Percentiles rank a stretch among this genome's conserved stretches.
phyloP scores from a whole-genome alignment of 495 filamentous ascomycete genomes.

The Penicillium malachiteum region DNA sequence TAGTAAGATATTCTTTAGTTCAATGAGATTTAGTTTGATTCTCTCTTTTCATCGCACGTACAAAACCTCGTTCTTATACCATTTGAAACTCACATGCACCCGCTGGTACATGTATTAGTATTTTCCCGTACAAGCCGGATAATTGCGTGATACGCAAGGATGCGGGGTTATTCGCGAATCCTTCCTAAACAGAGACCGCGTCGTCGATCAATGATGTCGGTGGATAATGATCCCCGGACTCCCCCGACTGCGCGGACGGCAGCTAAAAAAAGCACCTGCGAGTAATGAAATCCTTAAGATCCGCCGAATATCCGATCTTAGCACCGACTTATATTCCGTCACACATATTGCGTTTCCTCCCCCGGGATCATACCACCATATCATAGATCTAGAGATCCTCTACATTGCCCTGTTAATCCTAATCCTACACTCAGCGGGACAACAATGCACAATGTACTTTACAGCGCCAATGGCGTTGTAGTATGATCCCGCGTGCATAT shows the following conservation, averaged over 20 bases:
- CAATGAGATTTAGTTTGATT: background rate
- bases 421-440: background rate
- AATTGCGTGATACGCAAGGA: constrained; percentile 20
- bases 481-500: background rate
- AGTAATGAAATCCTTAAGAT: background rate
- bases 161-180: constrained; percentile 21
- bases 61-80: constrained; percentile 19
- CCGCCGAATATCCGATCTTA: background rate
- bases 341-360: background rate
- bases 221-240: constrained; percentile 12
- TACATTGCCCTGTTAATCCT: background rate
- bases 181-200: constrained; percentile 9
- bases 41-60: background rate
- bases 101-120: background rate
- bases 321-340: background rate
- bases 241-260: background rate
- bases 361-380: background rate
- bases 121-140: background rate
- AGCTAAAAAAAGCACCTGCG: background rate
- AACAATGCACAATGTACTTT: background rate
- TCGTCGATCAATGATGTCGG: constrained; percentile 30
- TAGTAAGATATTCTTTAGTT: background rate
- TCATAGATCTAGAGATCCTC: too few species aligned
- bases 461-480: background rate
- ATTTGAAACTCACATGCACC: background rate